Conservation (phyloP, 495 filamentous ascomycete species). For the Aspergillus heteromorphus region DNA sequence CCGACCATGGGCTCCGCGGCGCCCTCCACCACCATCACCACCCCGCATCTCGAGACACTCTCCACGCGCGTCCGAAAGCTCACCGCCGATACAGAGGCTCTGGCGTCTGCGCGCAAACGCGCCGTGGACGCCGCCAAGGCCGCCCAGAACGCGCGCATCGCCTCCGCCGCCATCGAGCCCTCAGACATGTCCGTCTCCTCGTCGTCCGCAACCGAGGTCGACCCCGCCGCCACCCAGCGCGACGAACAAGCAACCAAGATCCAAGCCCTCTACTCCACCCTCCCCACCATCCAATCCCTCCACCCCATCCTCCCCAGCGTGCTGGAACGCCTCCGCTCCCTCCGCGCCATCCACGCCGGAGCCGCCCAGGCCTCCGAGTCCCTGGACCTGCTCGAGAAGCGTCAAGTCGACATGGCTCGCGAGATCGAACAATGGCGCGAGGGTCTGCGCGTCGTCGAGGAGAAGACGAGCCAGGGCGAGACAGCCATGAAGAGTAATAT, state of each 20-base stretch:
- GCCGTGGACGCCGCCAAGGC: slow-evolving; percentile 65
- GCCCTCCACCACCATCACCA: slow-evolving; percentile 25
- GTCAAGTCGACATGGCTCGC: slow-evolving; percentile 73
- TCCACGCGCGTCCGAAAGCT: slow-evolving; percentile 68
- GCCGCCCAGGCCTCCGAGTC: slow-evolving; percentile 80
- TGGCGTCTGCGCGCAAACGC: slow-evolving; percentile 65
- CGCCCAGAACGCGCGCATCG: slow-evolving; percentile 53
- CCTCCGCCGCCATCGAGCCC: slow-evolving; percentile 34
- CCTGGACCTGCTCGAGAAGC: slow-evolving; percentile 67
- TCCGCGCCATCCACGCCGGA: slow-evolving; percentile 79
- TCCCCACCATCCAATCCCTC: slow-evolving; percentile 84
- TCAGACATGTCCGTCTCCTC: slow-evolving; percentile 44
- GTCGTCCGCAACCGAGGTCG: slow-evolving; percentile 44
- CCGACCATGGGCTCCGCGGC: slow-evolving; percentile 15
- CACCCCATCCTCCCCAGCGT: slow-evolving; percentile 79
- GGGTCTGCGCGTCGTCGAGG: slow-evolving; percentile 73
- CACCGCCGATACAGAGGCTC: slow-evolving; percentile 70
- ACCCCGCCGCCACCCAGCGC: slow-evolving; percentile 27
- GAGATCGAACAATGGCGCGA: slow-evolving; percentile 87
- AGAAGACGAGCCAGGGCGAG: slow-evolving; percentile 61
- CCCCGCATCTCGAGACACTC: slow-evolving; percentile 61
- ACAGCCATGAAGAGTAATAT: slow-evolving; percentile 70
- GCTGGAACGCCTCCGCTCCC: slow-evolving; percentile 76
- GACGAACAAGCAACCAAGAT: slow-evolving; percentile 77
- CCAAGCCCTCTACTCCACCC: slow-evolving; percentile 83